Conservation (phyloP, 1,139 yeast species). For the Candida glucosophila region DNA sequence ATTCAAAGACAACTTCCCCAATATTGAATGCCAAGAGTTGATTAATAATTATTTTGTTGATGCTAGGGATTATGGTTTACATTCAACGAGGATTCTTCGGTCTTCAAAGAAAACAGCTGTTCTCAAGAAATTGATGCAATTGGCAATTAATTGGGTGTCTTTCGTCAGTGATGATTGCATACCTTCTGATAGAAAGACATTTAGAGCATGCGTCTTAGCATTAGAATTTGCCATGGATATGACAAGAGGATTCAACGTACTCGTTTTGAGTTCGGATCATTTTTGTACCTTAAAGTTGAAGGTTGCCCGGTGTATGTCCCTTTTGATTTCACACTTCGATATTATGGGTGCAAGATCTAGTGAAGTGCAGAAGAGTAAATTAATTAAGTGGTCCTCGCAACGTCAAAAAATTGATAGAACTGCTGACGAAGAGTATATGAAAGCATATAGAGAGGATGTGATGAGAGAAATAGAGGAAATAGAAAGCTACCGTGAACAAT, state of each 20-base stretch:
- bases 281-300: conserved; percentile 66
- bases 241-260: conserved; percentile 83
- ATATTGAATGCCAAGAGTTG: conserved; percentile 64
- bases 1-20: conserved; percentile 27
- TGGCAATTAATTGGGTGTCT: conserved; percentile 86
- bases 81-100: conserved; percentile 59
- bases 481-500: conserved; percentile 46
- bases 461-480: conserved; percentile 51
- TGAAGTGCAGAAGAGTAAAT: conserved; percentile 59
- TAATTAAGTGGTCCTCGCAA: conserved; percentile 45
- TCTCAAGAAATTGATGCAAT: conserved; percentile 62
- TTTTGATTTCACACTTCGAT: conserved; percentile 90
- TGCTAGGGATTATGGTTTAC: conserved; percentile 77
- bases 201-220: conserved; percentile 94
- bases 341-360: conserved; percentile 97
- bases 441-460: conserved; percentile 49
- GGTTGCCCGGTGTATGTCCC: conserved; percentile 92
- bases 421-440: conserved; percentile 47
- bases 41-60: conserved; percentile 71
- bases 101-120: conserved; percentile 59
- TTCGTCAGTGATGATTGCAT: conserved; percentile 92
- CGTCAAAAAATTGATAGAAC: conserved; percentile 42
- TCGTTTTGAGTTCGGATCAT: conserved; percentile 71
- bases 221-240: conserved; percentile 94
- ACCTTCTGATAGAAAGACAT: conserved; percentile 85